These are phyloP conservation scores for Candida jianshihensis DNA, from an alignment of 805 yeast genomes.

Conservation along the genomic window DNA sequence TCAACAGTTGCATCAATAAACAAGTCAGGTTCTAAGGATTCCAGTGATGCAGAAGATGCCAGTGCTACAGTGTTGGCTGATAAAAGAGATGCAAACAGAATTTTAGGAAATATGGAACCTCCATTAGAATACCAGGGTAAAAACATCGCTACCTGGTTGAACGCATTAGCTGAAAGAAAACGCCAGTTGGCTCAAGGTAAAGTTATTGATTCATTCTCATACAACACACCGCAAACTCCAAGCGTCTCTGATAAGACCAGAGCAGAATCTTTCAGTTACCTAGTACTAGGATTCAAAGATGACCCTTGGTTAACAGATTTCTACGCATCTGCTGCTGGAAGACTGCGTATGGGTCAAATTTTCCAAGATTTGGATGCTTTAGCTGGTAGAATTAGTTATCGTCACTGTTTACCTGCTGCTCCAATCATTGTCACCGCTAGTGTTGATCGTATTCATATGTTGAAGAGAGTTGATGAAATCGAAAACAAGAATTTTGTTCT, in stretches of 20 bases:
- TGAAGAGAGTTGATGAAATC: slow-evolving; percentile 76
- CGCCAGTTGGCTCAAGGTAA: slow-evolving; percentile 69
- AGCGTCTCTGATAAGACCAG: slow-evolving; percentile 68
- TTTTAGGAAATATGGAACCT: slow-evolving; percentile 21
- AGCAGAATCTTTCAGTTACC: slow-evolving; percentile 65
- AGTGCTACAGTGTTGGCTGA: slow-evolving; percentile 65
- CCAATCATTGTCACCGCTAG: slow-evolving; percentile 95
- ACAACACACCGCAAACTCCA: slow-evolving; percentile 65
- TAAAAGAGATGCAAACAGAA: slow-evolving; percentile 42
- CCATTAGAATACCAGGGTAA: no score
- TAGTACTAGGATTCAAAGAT: slow-evolving; percentile 74
- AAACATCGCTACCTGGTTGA: slow-evolving; percentile 72
- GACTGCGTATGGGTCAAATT: slow-evolving; percentile 85
- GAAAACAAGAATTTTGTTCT: slow-evolving; percentile 67
- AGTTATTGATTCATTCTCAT: slow-evolving; percentile 60
- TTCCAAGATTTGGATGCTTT: slow-evolving; percentile 92
- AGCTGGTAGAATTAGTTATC: slow-evolving; percentile 89
- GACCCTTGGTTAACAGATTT: slow-evolving; percentile 80
- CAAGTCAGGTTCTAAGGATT: slow-evolving; percentile 36
- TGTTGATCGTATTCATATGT: slow-evolving; percentile 85
- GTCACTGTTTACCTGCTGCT: slow-evolving; percentile 91
- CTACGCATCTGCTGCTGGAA: slow-evolving; percentile 85
- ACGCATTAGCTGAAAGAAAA: slow-evolving; percentile 69
- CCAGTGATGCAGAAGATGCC: slow-evolving; percentile 67
- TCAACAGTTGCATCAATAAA: slow-evolving; percentile 24